Percentiles rank a stretch among this genome's conserved stretches.
Evolutionary conservation across 2,329 filamentous ascomycete species (phyloP).

Genomic region (Penicillium sp.): DNA sequence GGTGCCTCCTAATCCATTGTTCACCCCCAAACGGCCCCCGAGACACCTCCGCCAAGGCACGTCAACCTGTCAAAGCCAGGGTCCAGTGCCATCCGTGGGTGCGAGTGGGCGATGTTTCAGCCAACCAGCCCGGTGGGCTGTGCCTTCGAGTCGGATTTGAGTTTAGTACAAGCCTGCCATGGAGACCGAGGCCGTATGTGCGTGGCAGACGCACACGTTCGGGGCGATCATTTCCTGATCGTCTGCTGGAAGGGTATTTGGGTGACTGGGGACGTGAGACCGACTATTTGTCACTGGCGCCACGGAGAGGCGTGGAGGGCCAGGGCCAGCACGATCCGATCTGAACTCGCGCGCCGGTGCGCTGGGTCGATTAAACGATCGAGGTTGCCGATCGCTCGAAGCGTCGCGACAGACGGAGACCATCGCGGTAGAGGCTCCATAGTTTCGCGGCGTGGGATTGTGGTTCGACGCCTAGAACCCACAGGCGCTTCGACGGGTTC

Average conservation of each 20-base stretch:
- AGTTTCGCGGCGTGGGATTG: neutral
- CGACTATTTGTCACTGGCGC: slow-evolving; percentile 22
- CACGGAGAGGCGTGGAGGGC: neutral
- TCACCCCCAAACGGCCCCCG: neutral
- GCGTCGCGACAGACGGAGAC: neutral
- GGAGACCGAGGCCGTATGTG: slow-evolving; percentile 2
- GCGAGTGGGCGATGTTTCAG: slow-evolving; percentile 10
- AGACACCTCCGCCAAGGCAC: neutral
- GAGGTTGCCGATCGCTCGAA: slow-evolving; percentile 16
- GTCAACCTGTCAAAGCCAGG: slow-evolving; percentile 3
- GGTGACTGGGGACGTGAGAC: neutral
- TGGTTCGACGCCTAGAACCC: slow-evolving; percentile 1
- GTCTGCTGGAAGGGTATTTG: neutral
- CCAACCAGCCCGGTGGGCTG: neutral
- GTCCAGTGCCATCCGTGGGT: neutral
- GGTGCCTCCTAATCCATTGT: neutral
- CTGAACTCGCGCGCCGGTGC: slow-evolving; percentile 11
- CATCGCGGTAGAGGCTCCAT: slow-evolving; percentile 16
- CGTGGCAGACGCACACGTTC: slow-evolving; percentile 1
- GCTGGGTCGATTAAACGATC: slow-evolving; percentile 22
- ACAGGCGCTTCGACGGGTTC: slow-evolving; percentile 3
- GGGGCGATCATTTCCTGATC: slow-evolving; percentile 23
- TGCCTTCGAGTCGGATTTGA: slow-evolving; percentile 1
- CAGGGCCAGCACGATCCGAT: slow-evolving; percentile 12
- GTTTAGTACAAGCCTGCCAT: slow-evolving; percentile 5